Evolutionary conservation across 2,329 filamentous ascomycete genomes (phyloP), one percentile per base, ranked within the genome.

Genomic region (Pseudopyrenochaeta lycopersici): DNA sequence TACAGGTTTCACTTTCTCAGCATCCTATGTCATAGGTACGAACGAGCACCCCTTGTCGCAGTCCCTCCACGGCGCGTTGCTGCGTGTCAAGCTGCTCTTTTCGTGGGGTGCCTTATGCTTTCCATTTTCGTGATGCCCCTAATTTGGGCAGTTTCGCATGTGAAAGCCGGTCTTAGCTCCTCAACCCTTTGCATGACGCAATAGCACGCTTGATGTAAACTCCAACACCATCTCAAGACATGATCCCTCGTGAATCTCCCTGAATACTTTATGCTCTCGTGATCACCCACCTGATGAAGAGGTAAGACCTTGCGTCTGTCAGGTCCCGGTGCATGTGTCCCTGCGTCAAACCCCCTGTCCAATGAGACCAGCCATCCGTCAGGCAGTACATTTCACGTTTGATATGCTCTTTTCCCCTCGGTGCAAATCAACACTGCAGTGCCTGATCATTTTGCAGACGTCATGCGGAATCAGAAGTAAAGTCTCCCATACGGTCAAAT

Each of bases 1-100:
- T 56, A 46, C 56, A 47, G 56, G 54, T 57, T 57, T 60, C 54
- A 49, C 32, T 54, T 57, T 60, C 54, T 46, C 32, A 35, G 15
- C n/a, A 27, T 33, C 15, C 38, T 49, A 52, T 52, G 58, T 63
- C 58, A 63, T 61, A 31, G n/a, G 44, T 46, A 57, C 54, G 49
- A 46, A 35, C 32, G 15, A 31, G 29, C 45, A 35, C 17, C 14
- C 30, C 38, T 31, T 36, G 20, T 20, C 39, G 18, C 39, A 15
- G 31, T 11, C 21, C 40, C 35, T n/a, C 32, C 21, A 27, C 39
- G 23, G 21, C 38, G 33, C n/a, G 31, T 53, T 42, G 46, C 20
- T 47, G 36, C 49, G n/a, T 33, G 32, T 31, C 49, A 33, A 43
- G 17, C 42, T 15, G 44, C 39, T 29, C 15, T 15, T 32, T 41